These are phyloP conservation scores for Debaryomyces subglobosus DNA, from an alignment of 1,139 yeast genomes.

Conservation along the genomic window DNA sequence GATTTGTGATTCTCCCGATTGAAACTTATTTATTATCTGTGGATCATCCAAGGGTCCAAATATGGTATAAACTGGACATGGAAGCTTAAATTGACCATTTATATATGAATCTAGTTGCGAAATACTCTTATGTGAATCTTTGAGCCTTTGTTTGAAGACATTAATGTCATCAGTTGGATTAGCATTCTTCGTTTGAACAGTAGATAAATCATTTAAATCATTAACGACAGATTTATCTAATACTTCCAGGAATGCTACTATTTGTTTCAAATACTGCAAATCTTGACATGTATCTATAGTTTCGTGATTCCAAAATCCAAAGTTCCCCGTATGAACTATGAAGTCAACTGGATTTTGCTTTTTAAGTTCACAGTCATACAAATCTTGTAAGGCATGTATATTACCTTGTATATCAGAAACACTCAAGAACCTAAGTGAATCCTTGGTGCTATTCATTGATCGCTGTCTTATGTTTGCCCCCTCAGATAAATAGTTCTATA, in stretches of 20 bases:
- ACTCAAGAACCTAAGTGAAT: constrained; percentile 24
- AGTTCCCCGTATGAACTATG: constrained; percentile 75
- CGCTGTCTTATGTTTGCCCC: not conserved
- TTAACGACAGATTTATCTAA: constrained; percentile 50
- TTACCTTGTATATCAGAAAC: constrained; percentile 42
- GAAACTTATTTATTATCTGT: constrained; percentile 61
- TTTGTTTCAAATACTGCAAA: constrained; percentile 59
- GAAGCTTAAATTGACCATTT: constrained; percentile 46
- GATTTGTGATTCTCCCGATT: constrained; percentile 52
- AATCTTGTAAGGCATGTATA: constrained; percentile 22
- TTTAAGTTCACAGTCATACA: constrained; percentile 20
- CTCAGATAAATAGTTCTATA: not conserved
- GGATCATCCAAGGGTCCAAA: constrained; percentile 81
- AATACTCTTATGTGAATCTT: constrained; percentile 37
- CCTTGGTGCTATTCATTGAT: constrained; percentile 7
- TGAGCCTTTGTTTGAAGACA: constrained; percentile 40
- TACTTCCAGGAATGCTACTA: constrained; percentile 69
- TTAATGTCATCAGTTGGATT: constrained; percentile 19
- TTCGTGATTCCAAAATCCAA: constrained; percentile 71
- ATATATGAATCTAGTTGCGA: constrained; percentile 60
- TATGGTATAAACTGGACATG: constrained; percentile 73
- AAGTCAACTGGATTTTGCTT: constrained; percentile 24
- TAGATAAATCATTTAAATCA: constrained; percentile 49
- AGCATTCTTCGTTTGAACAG: constrained; percentile 31
- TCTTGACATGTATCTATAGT: constrained; percentile 58